Conservation (phyloP, 2,329 filamentous ascomycete genomes). For the Cyclaneusma minus region DNA sequence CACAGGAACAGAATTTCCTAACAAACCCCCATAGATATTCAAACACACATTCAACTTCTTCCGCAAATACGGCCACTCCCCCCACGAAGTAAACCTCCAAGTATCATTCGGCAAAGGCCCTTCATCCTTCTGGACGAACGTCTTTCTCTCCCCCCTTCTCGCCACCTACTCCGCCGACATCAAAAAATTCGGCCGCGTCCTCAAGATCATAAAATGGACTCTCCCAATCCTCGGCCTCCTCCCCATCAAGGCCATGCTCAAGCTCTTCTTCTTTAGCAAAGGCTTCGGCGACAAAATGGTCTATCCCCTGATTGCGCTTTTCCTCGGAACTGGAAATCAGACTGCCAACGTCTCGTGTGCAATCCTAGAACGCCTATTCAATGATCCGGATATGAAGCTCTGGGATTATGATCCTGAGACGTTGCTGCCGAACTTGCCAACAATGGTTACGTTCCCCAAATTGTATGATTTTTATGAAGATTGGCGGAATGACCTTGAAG, state of each 20-base stretch:
- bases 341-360: slow-evolving; percentile 56
- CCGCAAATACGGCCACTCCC: slow-evolving; percentile 34
- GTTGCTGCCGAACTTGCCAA: slow-evolving; percentile 40
- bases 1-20: slow-evolving; percentile 17
- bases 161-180: slow-evolving; percentile 39
- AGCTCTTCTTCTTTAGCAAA: slow-evolving; percentile 50
- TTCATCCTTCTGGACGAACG: slow-evolving; percentile 49
- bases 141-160: slow-evolving; percentile 43
- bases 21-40: slow-evolving; percentile 35
- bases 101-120: slow-evolving; percentile 45
- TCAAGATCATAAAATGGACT: slow-evolving; percentile 42
- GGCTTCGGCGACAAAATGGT: slow-evolving; percentile 60
- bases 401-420: slow-evolving; percentile 42
- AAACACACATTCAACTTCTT: slow-evolving; percentile 55
- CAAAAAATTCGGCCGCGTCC: slow-evolving; percentile 35
- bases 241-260: slow-evolving; percentile 49
- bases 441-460: slow-evolving; percentile 52
- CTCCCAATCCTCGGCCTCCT: slow-evolving; percentile 43
- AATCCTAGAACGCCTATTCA: slow-evolving; percentile 45
- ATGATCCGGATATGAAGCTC: slow-evolving; percentile 41
- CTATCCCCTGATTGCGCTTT: slow-evolving; percentile 55
- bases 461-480: slow-evolving; percentile 43
- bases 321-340: slow-evolving; percentile 61
- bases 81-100: slow-evolving; percentile 43
- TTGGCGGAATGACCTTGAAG: slow-evolving; percentile 37